A percentile compares a stretch with the other conserved stretches of the same genome.
Conservation (phyloP, 345 rosid genomes). For the Luvunga scandens region DNA sequence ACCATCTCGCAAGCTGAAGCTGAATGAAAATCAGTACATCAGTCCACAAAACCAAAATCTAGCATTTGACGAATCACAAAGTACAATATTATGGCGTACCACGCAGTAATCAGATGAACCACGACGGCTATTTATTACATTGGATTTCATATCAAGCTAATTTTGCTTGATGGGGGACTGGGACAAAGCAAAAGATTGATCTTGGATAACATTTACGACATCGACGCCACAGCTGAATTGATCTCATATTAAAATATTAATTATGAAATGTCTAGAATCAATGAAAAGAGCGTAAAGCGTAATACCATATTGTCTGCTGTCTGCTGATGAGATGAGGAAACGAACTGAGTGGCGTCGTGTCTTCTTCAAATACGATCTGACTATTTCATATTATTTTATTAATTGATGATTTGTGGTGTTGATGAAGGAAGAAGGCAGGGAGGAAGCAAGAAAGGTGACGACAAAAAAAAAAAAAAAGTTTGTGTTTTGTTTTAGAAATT, state of each 20-base stretch:
- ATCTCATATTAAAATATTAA: not conserved
- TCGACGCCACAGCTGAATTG: not conserved
- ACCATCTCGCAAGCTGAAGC: not conserved
- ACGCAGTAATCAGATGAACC: not conserved
- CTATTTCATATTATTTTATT: not conserved
- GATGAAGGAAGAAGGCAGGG: not conserved
- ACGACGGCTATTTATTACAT: not conserved
- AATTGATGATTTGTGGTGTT: not conserved
- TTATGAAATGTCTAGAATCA: not conserved
- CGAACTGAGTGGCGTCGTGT: not conserved
- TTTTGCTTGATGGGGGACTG: not conserved
- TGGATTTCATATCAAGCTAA: not conserved
- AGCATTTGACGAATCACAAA: not conserved
- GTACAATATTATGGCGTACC: not conserved
- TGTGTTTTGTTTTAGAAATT: too few relatives aligned
- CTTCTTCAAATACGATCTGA: not conserved
- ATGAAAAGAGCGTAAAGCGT: not conserved
- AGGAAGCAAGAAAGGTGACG: not conserved
- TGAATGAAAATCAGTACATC: not conserved
- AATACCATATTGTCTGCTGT: constrained; percentile 2
- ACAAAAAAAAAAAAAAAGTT: too few relatives aligned
- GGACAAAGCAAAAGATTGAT: not conserved
- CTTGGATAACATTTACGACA: not conserved
- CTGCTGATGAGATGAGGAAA: not conserved
- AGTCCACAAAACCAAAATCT: not conserved